Conservation (phyloP, 2,329 filamentous ascomycete genomes). For the Tolypocladium inflatum region DNA sequence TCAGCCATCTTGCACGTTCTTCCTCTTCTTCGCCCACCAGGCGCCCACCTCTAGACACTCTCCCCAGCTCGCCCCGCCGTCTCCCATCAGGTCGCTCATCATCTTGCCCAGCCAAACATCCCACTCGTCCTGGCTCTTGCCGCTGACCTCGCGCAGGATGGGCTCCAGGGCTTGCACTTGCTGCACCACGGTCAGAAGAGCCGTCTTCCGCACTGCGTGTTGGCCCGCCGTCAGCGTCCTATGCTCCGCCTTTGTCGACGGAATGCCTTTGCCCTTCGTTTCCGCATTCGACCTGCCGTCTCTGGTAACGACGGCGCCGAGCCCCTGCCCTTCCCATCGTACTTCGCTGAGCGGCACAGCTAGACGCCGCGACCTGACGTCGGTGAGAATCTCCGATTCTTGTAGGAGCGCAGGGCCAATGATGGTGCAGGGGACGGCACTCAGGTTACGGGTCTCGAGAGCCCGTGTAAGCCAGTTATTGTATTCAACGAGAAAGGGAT, state of each 20-base stretch:
- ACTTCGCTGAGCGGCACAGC: slow-evolving; percentile 82
- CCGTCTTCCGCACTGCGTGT: slow-evolving; percentile 64
- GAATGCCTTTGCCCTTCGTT: slow-evolving; percentile 34
- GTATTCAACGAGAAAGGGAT: slow-evolving; percentile 73
- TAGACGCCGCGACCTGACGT: slow-evolving; percentile 64
- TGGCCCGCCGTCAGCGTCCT: slow-evolving; percentile 58
- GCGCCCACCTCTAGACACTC: slow-evolving; percentile 83
- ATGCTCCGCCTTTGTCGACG: slow-evolving; percentile 20
- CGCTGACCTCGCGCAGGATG: slow-evolving; percentile 68
- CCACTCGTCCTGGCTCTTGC: slow-evolving; percentile 88
- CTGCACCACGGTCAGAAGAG: slow-evolving; percentile 72
- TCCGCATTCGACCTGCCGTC: slow-evolving; percentile 52
- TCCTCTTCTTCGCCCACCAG: slow-evolving; percentile 73
- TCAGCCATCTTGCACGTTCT: not conserved
- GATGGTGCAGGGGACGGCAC: slow-evolving; percentile 67
- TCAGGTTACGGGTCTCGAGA: slow-evolving; percentile 60
- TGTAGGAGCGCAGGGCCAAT: slow-evolving; percentile 71
- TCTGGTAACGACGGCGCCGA: slow-evolving; percentile 52
- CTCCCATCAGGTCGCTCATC: slow-evolving; percentile 73
- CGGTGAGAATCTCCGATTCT: slow-evolving; percentile 62
- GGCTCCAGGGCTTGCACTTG: slow-evolving; percentile 82
- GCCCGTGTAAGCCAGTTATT: slow-evolving; percentile 75
- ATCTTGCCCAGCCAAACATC: slow-evolving; percentile 81
- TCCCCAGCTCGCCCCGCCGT: slow-evolving; percentile 69
- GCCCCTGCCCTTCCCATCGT: slow-evolving; percentile 75